phyloP scores from a whole-genome alignment of 306 rosid genomes.

The Ceratonia siliqua region DNA sequence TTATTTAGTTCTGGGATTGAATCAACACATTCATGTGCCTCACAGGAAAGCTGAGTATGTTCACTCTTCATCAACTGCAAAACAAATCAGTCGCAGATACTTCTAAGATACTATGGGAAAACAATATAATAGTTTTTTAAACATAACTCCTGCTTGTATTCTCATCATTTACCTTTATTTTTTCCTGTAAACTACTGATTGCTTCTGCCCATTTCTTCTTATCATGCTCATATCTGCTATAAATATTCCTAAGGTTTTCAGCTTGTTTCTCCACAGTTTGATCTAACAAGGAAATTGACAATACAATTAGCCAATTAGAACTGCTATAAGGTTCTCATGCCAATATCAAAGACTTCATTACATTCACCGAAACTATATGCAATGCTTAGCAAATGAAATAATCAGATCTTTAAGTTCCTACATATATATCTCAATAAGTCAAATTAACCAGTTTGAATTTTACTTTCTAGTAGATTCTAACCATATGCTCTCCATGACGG shows the following conservation, averaged over 20 bases:
- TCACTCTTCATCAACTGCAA: constrained; percentile 77
- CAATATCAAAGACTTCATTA: constrained; percentile 5
- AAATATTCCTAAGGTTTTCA: constrained; percentile 58
- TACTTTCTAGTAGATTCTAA: background rate
- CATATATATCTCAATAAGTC: background rate
- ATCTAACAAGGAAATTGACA: constrained; percentile 47
- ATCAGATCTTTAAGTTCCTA: constrained; percentile 18
- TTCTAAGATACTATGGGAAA: constrained; percentile 8
- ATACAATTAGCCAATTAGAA: constrained; percentile 28
- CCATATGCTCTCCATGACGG: constrained; percentile 1
- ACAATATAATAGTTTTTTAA: background rate
- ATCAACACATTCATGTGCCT: constrained; percentile 81
- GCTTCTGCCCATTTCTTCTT: constrained; percentile 68
- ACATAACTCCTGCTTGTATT: background rate
- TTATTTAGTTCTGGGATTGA: constrained; percentile 81
- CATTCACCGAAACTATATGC: constrained; percentile 15
- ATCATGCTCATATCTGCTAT: constrained; percentile 62
- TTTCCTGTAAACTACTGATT: constrained; percentile 56
- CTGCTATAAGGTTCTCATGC: background rate
- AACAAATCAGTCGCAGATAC: constrained; percentile 30
- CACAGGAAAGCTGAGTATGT: constrained; percentile 60
- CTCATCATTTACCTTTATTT: constrained; percentile 53
- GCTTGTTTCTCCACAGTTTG: constrained; percentile 79
- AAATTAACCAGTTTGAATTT: background rate
- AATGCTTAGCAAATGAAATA: constrained; percentile 15